phyloP scores from a whole-genome alignment of 2,329 filamentous ascomycete genomes.

The Basipetospora chlamydospora region DNA sequence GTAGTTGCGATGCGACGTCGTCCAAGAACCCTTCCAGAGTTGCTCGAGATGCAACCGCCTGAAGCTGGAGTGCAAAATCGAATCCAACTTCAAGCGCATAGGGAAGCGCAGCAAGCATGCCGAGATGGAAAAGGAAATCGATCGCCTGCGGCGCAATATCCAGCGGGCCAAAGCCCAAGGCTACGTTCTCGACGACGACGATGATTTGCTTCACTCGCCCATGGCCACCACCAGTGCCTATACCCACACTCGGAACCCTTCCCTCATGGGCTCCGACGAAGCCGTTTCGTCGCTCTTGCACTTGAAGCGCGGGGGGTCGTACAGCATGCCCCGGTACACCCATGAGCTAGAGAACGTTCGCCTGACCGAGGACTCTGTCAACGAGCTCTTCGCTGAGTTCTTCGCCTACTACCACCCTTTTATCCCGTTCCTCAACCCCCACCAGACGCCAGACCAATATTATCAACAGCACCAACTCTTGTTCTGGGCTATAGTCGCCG shows the following conservation, averaged over 20 bases:
- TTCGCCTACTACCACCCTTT: constrained; percentile 66
- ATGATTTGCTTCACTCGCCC: constrained; percentile 27
- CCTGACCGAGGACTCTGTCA: constrained; percentile 47
- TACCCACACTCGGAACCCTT: constrained; percentile 44
- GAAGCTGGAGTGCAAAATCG: constrained; percentile 72
- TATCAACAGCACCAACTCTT: constrained; percentile 65
- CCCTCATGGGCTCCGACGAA: constrained; percentile 53
- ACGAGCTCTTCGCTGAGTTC: constrained; percentile 57
- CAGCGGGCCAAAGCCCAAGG: constrained; percentile 45
- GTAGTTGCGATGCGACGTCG: constrained; percentile 69
- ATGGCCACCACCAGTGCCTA: constrained; percentile 21
- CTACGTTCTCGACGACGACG: constrained; percentile 36
- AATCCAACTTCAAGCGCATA: constrained; percentile 74
- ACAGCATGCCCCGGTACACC: constrained; percentile 42
- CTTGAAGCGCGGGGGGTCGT: constrained; percentile 50
- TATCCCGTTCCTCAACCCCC: constrained; percentile 56
- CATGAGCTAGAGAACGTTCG: constrained; percentile 50
- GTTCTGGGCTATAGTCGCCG: constrained; percentile 72
- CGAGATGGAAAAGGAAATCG: constrained; percentile 76
- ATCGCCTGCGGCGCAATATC: constrained; percentile 48
- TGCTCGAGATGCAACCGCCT: constrained; percentile 68
- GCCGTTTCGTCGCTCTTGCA: constrained; percentile 52
- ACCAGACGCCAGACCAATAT: constrained; percentile 56
- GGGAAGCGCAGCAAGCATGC: constrained; percentile 73
- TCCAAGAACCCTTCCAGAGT: constrained; percentile 64